A percentile compares a stretch with the other conserved stretches of the same genome.
Conservation (phyloP, 805 yeast genomes). For the Metschnikowia matae region DNA sequence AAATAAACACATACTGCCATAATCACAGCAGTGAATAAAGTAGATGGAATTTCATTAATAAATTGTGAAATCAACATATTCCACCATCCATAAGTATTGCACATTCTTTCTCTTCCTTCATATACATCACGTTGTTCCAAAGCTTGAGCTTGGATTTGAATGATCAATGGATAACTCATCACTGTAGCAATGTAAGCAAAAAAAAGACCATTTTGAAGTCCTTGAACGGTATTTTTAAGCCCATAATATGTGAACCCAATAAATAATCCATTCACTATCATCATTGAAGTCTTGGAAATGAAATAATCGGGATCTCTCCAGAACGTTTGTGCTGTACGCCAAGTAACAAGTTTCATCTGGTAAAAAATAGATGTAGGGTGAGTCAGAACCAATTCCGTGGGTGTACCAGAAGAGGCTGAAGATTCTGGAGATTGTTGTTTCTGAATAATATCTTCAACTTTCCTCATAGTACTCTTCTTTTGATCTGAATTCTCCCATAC, state of each 20-base stretch:
- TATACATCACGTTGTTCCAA: conserved; percentile 43
- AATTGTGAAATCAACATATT: conserved; percentile 50
- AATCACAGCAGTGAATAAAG: neutral
- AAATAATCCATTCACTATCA: neutral
- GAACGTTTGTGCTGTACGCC: neutral
- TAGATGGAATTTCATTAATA: conserved; percentile 39
- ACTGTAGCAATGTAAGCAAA: neutral
- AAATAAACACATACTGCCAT: conserved; percentile 40
- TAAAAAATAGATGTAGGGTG: neutral
- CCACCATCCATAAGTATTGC: conserved; percentile 73
- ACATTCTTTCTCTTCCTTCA: conserved; percentile 26
- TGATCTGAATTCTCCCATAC: conserved; percentile 9
- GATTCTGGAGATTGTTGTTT: too few species aligned
- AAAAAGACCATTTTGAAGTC: neutral
- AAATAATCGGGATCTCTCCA: neutral
- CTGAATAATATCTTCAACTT: conserved; percentile 28
- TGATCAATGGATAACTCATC: neutral
- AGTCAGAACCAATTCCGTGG: neutral
- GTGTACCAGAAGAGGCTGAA: too few species aligned
- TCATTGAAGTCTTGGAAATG: neutral
- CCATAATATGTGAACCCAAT: neutral
- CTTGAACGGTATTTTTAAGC: neutral
- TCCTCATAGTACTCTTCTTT: conserved; percentile 58
- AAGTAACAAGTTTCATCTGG: neutral
- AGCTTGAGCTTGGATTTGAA: neutral